Base-by-base conservation (phyloP, 495 filamentous ascomycete species). In the Aspergillus coremiiformis region DNA sequence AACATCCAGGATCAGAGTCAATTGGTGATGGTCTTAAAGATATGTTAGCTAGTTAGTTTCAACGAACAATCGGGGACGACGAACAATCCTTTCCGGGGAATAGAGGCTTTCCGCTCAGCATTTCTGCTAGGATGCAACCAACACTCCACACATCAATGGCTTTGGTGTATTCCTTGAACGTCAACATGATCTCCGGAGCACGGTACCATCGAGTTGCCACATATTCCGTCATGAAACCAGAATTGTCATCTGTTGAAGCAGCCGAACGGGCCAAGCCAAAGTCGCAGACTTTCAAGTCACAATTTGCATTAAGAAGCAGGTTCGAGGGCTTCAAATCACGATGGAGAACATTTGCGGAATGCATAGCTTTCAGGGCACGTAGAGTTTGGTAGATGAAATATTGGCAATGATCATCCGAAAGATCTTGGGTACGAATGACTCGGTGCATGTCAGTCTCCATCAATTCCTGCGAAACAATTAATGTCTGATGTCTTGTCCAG, bases 391-490 rank as follows among this genome's bases (percentile, higher is more conserved):
- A 99, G 71, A 99, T 99, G 76, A 99, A 99, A 69, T 96, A 99
- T 70, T 99, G 94, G 78, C 94, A 99, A 66, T 99, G 94, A 61
- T 96, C 94, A 62, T 99, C 94, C 5, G 94, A 96, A 23, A 99
- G 80, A 49, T 96, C 93, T 74, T 99, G 94, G 48, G 94, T 99
- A 52, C 94, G 91, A 60, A 99, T 99, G 53, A 99, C 94, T 42
- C 94, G 85, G 66, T 99, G 94, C 94, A 99, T 99, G 62, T 99
- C 94, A 22, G 94, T 99, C 74, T 99, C 94, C 94, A 99, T 99
- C 53, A 99, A 81, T 71, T 99, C 94, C 90, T 95, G 48, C 6
- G 37, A 11, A 33, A 4, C 5, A 3, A 32, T 65, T 27, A 65
- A 49, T 43, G 10, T 46, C 30, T 10, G 7, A 17, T 10, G 17